Percentiles rank a stretch among this genome's conserved stretches.
These are phyloP conservation scores for Penicillium sp. DNA, from an alignment of 2,329 filamentous ascomycete species.

Conservation along the genomic window DNA sequence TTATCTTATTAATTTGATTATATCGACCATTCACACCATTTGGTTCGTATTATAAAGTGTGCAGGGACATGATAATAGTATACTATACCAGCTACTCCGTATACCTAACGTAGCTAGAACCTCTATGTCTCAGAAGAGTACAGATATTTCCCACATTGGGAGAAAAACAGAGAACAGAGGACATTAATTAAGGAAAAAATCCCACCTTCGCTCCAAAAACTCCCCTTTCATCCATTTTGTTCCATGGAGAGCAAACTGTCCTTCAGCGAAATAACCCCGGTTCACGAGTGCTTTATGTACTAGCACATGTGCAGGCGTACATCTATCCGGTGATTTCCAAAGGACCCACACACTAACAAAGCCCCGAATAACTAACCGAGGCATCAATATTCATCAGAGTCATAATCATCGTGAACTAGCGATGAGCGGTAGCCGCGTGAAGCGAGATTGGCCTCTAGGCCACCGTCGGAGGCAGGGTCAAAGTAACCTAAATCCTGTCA, in stretches of 20 bases:
- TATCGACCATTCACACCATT: neutral
- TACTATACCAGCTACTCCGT: neutral
- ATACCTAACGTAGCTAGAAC: no score
- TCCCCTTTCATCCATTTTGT: neutral
- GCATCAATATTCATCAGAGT: constrained; percentile 62
- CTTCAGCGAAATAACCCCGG: neutral
- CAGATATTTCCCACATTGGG: neutral
- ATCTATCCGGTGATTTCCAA: constrained; percentile 1
- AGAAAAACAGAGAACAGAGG: neutral
- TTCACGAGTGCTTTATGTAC: neutral
- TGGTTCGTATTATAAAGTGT: neutral
- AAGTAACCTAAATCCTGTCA: constrained; percentile 62
- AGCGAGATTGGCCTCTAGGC: constrained; percentile 83
- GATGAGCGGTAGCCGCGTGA: constrained; percentile 74
- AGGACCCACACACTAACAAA: constrained; percentile 4
- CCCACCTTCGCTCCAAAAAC: neutral
- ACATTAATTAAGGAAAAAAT: no score
- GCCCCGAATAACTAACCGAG: constrained; percentile 4
- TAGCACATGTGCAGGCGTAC: neutral
- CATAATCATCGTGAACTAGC: constrained; percentile 70
- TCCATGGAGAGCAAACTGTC: neutral
- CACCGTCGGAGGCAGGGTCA: constrained; percentile 82
- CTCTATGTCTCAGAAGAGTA: neutral
- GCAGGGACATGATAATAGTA: neutral
- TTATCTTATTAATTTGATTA: neutral